Evolutionary conservation across 1,284 basidiomycete species (phyloP), one percentile per base, ranked within the genome.

Genomic region (Apiotrichum laibachii): DNA sequence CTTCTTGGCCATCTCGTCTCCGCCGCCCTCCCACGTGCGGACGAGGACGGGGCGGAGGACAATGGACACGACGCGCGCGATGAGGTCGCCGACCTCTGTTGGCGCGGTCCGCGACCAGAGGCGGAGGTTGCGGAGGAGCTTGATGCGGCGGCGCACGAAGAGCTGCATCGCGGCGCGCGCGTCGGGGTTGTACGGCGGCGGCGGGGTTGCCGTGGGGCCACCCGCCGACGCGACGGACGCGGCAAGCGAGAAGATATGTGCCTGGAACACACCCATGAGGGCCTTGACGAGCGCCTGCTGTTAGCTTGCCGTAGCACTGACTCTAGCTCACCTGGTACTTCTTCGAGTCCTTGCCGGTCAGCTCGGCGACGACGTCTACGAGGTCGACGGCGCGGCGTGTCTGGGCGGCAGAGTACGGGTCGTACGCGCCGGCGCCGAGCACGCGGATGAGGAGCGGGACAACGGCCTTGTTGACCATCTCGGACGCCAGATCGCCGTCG

Each of bases 21-120:
- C 92, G 16, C 93, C 92, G 35, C 90, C 88, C 37, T 91, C 88
- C 93, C 93, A 96, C 7, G 88, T 88, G 56, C 82, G 84, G 62
- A 86, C 83, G 7, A 92, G 85, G 19, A 90, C 81, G 1, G 85
- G 85, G 49, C 88, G 67, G 50, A 94, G 81, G 60, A 82, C 82
- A 18, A 82, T 79, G n/a, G 82, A 82, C 10, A 89, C 80, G 18
- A 92, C 74, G 59, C 80, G 81, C 18, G 79, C 81, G 16, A 86
- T 81, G 47, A 90, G 75, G 59, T 82, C 79, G 4, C 82, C 82
- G 16, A 87, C 73, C 49, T 83, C 82, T 60, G 87, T 86, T 15
- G 85, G 84, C 1, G 84, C 81, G 67, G 86, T 86, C 64, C 88
- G 87, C 54, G 88, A 80, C 90, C 91, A 95, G 53, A 82, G 80